Evolutionary conservation across 768 basidiomycete genomes (phyloP).

Genomic region (Guyanaporus albipodus): DNA sequence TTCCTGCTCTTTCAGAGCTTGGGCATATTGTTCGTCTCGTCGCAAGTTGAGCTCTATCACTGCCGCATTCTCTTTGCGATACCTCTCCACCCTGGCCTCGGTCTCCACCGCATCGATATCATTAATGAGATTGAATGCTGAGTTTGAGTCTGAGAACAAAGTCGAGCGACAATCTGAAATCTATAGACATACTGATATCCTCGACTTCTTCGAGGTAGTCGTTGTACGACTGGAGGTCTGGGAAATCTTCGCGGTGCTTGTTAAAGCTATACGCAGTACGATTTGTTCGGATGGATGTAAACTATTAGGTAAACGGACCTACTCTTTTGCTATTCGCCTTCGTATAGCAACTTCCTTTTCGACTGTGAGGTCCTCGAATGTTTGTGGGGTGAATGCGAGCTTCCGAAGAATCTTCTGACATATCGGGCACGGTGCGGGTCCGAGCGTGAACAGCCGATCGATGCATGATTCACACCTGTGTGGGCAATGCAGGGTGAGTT

Average conservation of each 20-base stretch:
- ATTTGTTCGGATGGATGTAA: background rate
- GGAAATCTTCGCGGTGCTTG: conserved; percentile 88
- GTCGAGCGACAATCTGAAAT: background rate
- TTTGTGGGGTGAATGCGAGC: conserved; percentile 92
- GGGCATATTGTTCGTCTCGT: conserved; percentile 73
- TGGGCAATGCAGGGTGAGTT: conserved; percentile 6
- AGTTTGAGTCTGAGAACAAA: background rate
- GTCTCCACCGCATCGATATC: conserved; percentile 78
- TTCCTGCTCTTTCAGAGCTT: conserved; percentile 72
- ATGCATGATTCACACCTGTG: conserved; percentile 98
- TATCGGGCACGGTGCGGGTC: conserved; percentile 94
- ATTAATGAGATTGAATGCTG: conserved; percentile 94
- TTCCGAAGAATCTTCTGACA: conserved; percentile 87
- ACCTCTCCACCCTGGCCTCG: conserved; percentile 76
- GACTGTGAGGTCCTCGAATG: conserved; percentile 87
- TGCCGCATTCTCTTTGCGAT: conserved; percentile 76
- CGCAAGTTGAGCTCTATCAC: conserved; percentile 82
- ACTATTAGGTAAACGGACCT: conserved; percentile 18
- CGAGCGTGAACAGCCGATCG: conserved; percentile 91
- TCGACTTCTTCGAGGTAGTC: conserved; percentile 97
- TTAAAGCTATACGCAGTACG: conserved; percentile 66
- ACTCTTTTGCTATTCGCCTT: conserved; percentile 88
- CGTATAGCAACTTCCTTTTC: conserved; percentile 94
- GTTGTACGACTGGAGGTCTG: conserved; percentile 75
- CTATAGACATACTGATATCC: conserved; percentile 62